Evolutionary conservation across 345 rosid species (phyloP), one percentile per base, ranked within the genome.

Genomic region (Nephelium lappaceum): DNA sequence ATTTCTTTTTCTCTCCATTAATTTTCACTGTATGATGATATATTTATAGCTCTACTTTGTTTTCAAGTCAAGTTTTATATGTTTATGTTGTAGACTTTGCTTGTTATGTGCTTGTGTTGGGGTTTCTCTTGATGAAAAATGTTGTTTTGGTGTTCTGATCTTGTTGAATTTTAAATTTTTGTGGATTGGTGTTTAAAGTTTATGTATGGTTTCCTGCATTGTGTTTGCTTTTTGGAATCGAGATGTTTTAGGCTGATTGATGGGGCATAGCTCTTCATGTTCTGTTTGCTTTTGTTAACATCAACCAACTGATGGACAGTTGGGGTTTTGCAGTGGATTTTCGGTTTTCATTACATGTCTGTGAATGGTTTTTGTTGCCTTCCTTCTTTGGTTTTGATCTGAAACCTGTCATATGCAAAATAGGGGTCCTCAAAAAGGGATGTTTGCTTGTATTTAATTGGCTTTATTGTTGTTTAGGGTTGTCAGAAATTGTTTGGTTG

Each of bases 271-370:
- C 43, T 4, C 5, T 62, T 19, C 47, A 9, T 39, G 55, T 12
- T 73, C 38, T 73, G 39, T 42, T 60, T 12, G 24, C 21, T 73
- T 72, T 58, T 73, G 39, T 42, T 16, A 24, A 61, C n/a, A 61
- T 61, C 4, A 60, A 71, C 25, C 41, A 15, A 23, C 38, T 11
- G 36, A 31, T 31, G 36, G 36, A 31, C 36, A 2, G 62, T 38
- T 12, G 67, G 38, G 41, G 8, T 31, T 72, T 49, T 80, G 74
- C 71, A 36, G 21, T 73, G 75, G 45, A 62, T 60, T 73, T 73
- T 45, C 53, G 36, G 31, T 60, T 69, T 73, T 36, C 43, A 25
- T n/a, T 41, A 6, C 36, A 77, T 25, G 14, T 68, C n/a, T 27
- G 38, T 11, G 12, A 14, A 38, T 16, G 19, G 41, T 55, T 23